phyloP scores from a whole-genome alignment of 352 stramenopile species.

The Phytophthora hybrid region DNA sequence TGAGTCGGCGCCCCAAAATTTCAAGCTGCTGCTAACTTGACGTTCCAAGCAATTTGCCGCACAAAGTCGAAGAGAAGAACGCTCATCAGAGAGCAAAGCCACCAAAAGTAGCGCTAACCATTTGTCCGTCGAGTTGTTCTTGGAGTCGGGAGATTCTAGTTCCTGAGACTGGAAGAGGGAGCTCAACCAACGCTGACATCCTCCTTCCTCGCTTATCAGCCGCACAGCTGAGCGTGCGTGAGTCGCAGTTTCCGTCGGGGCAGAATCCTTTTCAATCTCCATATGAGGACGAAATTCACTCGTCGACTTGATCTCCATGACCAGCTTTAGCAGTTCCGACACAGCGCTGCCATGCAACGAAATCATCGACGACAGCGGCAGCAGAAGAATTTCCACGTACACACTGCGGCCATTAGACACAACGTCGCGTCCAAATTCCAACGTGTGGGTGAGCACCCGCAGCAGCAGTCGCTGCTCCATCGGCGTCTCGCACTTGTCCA shows the following conservation, averaged over 20 bases:
- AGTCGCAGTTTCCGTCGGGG: slow-evolving; percentile 29
- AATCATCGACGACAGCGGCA: slow-evolving; percentile 64
- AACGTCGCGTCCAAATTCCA: slow-evolving; percentile 36
- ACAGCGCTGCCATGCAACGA: slow-evolving; percentile 38
- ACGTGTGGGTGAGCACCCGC: slow-evolving; percentile 32
- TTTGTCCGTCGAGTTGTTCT: slow-evolving; percentile 28
- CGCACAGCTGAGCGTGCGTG: slow-evolving; percentile 47
- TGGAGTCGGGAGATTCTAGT: not conserved
- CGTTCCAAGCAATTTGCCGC: slow-evolving; percentile 49
- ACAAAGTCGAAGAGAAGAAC: not conserved
- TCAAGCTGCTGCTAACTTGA: slow-evolving; percentile 40
- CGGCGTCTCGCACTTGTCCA: slow-evolving; percentile 30
- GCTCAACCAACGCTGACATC: slow-evolving; percentile 45
- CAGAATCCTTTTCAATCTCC: not conserved
- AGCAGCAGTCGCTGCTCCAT: slow-evolving; percentile 61
- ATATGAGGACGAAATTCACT: slow-evolving; percentile 20
- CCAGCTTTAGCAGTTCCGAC: slow-evolving; percentile 48
- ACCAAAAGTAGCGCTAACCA: slow-evolving; percentile 49
- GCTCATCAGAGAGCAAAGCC: slow-evolving; percentile 39
- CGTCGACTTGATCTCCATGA: slow-evolving; percentile 43
- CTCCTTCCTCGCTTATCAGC: slow-evolving; percentile 35
- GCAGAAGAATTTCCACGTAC: slow-evolving; percentile 67
- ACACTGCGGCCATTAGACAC: slow-evolving; percentile 32
- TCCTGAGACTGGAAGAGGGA: slow-evolving; percentile 43
- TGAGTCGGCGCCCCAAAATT: slow-evolving; percentile 40